Evolutionary conservation across 2,329 filamentous ascomycete species (phyloP).

Genomic region (Trichoderma guizhouense): DNA sequence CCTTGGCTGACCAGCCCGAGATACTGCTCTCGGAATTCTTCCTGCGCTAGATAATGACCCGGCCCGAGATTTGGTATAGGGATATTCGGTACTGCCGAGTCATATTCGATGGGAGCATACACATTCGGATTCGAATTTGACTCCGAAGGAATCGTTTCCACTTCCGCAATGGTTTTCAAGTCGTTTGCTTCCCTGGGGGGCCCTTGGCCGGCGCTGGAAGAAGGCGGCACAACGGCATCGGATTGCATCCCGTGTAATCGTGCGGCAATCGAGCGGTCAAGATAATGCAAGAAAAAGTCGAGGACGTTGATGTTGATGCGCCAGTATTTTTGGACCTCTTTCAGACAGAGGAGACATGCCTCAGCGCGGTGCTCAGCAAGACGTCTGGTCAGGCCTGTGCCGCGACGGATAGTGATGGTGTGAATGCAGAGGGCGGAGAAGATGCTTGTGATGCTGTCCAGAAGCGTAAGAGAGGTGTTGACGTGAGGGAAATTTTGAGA

Average conservation of each 20-base stretch:
- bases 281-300: slow-evolving; percentile 37
- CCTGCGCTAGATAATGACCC: slow-evolving; percentile 19
- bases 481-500: neutral
- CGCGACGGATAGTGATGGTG: slow-evolving; percentile 35
- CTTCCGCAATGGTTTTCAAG: neutral
- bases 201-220: slow-evolving; percentile 1
- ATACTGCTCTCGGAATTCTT: slow-evolving; percentile 35
- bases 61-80: neutral
- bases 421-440: slow-evolving; percentile 39
- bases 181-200: neutral
- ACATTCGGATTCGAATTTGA: neutral
- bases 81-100: neutral
- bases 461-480: neutral
- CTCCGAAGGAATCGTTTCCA: neutral
- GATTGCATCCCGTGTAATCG: slow-evolving; percentile 28
- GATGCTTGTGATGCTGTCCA: slow-evolving; percentile 33
- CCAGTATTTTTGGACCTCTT: slow-evolving; percentile 41
- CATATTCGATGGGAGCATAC: neutral
- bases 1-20: slow-evolving; percentile 37
- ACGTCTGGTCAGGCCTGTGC: slow-evolving; percentile 31
- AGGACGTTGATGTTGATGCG: slow-evolving; percentile 39
- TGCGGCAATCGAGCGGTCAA: slow-evolving; percentile 38
- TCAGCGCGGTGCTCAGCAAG: slow-evolving; percentile 38
- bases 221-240: neutral
- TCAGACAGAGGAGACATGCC: slow-evolving; percentile 36